Conservation (phyloP, 768 basidiomycete genomes). For the Xanthoconium stramineum region DNA sequence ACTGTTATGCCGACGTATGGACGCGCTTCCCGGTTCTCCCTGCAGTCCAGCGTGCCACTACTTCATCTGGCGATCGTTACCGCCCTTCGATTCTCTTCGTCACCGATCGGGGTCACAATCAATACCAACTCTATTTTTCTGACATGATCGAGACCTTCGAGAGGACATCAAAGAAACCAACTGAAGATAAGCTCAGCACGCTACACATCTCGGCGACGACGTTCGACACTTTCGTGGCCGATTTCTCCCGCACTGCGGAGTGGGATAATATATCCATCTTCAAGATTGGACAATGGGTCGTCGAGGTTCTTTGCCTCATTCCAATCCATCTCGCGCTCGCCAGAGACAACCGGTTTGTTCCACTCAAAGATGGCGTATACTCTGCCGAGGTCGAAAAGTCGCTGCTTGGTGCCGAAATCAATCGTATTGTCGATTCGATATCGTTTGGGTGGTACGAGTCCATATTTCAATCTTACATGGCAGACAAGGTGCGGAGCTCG, state of each 20-base stretch:
- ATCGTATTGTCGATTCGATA: constrained; percentile 51
- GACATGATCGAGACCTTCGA: constrained; percentile 48
- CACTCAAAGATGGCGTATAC: constrained; percentile 54
- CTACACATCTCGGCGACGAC: constrained; percentile 32
- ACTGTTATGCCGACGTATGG: constrained; percentile 57
- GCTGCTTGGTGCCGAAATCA: constrained; percentile 57
- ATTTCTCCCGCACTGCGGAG: constrained; percentile 4
- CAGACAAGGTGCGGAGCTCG: constrained; percentile 40
- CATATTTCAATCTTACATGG: constrained; percentile 61
- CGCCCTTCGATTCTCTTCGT: constrained; percentile 43
- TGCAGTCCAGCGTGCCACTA: constrained; percentile 44
- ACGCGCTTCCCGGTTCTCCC: constrained; percentile 56
- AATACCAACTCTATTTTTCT: constrained; percentile 41
- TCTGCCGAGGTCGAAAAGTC: constrained; percentile 49
- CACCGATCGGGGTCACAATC: constrained; percentile 33
- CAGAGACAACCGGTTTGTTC: constrained; percentile 58
- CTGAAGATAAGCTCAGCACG: constrained; percentile 38
- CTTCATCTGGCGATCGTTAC: constrained; percentile 32
- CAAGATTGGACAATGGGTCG: constrained; percentile 57
- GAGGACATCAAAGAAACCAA: constrained; percentile 49
- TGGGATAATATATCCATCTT: constrained; percentile 36
- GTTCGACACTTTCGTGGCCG: constrained; percentile 23
- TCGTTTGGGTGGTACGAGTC: constrained; percentile 66
- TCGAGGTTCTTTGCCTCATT: constrained; percentile 57
- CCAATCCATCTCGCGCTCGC: constrained; percentile 64